phyloP scores from a whole-genome alignment of 2,329 filamentous ascomycete species.

The Sclerotinia trifoliorum region DNA sequence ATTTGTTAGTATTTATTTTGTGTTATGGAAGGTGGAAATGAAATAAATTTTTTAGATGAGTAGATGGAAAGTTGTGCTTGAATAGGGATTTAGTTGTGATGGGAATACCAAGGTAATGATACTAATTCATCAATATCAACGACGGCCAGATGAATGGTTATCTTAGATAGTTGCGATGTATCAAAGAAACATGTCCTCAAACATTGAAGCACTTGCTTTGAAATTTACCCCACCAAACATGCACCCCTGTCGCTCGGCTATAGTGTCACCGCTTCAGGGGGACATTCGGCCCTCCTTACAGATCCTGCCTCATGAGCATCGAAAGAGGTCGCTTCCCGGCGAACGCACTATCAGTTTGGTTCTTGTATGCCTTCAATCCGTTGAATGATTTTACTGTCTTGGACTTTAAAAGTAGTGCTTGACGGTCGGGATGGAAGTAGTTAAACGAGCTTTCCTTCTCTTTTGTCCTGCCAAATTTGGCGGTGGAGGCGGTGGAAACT shows the following conservation, averaged over 20 bases:
- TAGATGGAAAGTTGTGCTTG: not conserved
- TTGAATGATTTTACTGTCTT: too few relatives aligned
- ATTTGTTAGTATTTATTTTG: conserved; percentile 25
- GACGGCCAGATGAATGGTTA: not conserved
- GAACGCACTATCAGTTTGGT: conserved; percentile 24
- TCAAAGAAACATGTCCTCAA: not conserved
- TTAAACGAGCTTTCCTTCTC: not conserved
- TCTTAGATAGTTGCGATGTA: not conserved
- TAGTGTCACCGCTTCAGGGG: not conserved
- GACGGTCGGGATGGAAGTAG: not conserved
- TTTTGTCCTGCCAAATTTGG: not conserved
- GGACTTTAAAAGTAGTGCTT: not conserved
- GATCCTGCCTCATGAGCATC: not conserved
- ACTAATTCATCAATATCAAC: not conserved
- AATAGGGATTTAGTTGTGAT: too few relatives aligned
- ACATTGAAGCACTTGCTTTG: not conserved
- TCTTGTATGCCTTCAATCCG: not conserved
- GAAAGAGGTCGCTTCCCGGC: conserved; percentile 37
- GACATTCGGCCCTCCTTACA: not conserved
- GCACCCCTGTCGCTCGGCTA: conserved; percentile 13
- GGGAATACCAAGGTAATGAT: not conserved
- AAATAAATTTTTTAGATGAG: not conserved
- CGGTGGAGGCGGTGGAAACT: not conserved
- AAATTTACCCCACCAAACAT: not conserved
- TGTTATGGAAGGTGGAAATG: not conserved